A percentile compares a stretch with the other conserved stretches of the same genome.
These are phyloP conservation scores for Zymoseptoria passerinii DNA, from an alignment of 2,329 filamentous ascomycete species.

Conservation along the genomic window DNA sequence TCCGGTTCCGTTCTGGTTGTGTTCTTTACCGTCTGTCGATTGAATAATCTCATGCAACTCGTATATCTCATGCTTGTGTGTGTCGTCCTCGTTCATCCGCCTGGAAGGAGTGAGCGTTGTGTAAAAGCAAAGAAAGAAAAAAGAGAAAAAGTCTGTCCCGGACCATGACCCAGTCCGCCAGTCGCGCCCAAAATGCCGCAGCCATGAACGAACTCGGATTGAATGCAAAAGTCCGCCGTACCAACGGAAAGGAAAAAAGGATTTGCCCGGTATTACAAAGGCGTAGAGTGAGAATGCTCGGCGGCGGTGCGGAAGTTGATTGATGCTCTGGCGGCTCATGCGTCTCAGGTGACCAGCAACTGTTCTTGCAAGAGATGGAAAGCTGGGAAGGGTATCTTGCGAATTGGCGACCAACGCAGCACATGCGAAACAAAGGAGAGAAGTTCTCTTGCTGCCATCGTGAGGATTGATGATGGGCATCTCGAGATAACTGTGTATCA, in stretches of 20 bases:
- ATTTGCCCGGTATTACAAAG: neutral
- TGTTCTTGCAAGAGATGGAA: constrained; percentile 2
- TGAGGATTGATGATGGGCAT: too few relatives aligned
- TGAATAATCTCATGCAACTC: neutral
- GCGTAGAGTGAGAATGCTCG: neutral
- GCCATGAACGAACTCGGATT: neutral
- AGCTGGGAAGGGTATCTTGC: constrained; percentile 7
- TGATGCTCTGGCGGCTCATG: neutral
- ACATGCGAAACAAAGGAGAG: constrained; percentile 21
- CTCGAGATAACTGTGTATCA: neutral
- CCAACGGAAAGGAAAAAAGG: neutral
- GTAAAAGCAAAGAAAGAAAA: neutral
- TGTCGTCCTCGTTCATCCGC: neutral
- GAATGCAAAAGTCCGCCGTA: neutral
- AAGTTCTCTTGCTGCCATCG: neutral
- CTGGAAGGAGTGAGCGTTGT: neutral
- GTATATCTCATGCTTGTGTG: neutral
- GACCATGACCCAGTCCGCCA: too few relatives aligned
- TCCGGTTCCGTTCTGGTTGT: neutral
- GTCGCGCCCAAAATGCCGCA: neutral
- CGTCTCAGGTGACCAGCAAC: constrained; percentile 12
- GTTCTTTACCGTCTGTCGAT: neutral
- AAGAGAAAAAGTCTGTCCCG: neutral
- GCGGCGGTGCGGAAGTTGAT: too few relatives aligned
- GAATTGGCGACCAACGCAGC: constrained; percentile 17